Base-by-base conservation (phyloP, 1,139 yeast species). In the Geotrichum histeridarum region DNA sequence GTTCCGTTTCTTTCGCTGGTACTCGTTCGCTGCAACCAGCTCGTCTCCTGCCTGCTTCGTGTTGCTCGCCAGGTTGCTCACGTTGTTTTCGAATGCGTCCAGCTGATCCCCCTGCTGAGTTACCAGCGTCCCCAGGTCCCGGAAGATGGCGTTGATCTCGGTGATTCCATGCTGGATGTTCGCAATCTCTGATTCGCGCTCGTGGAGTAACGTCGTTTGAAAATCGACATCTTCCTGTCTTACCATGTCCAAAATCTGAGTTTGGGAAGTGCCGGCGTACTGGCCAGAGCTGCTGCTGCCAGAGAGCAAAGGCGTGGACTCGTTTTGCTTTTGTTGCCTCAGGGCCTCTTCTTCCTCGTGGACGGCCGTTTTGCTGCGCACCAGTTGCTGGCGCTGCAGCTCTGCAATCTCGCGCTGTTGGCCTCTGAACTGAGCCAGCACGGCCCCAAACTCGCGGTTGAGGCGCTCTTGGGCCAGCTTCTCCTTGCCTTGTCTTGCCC, bases 71-170 rank as follows among this genome's bases (percentile, higher is more conserved):
- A 85, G 72, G 55, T 78, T 81, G 31, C 82, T 71, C 50, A 90
- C 76, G 67, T 89, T 89, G 57, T 85, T 89, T 64, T 89, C 96
- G 15, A 90, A 82, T 0, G 89, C 80, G 65, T 88, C 95, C 31
- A 90, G 77, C 61, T 86, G 91, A 41, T 80, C 83, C 4, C 96
- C 96, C 67, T 90, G 97, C 65, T 87, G 93, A 53, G 78, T 76
- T 0, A 90, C 94, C 61, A 90, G 71, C 42, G 81, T 78, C 14
- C 90, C 90, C 59, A 90, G 71, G 63, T 89, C 96, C 60, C 83
- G 82, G 68, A 89, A 90, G 1, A 90, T 89, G 7, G 90, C 77
- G 66, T 90, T 89, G 48, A 90, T 89, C 63, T 90, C 96, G 57
- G 77, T 77, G 7, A 90, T 87, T 0, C 96, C 95, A 51, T 82